Conservation (phyloP, 75 land plant genomes). For the Cryptomeria japonica region DNA sequence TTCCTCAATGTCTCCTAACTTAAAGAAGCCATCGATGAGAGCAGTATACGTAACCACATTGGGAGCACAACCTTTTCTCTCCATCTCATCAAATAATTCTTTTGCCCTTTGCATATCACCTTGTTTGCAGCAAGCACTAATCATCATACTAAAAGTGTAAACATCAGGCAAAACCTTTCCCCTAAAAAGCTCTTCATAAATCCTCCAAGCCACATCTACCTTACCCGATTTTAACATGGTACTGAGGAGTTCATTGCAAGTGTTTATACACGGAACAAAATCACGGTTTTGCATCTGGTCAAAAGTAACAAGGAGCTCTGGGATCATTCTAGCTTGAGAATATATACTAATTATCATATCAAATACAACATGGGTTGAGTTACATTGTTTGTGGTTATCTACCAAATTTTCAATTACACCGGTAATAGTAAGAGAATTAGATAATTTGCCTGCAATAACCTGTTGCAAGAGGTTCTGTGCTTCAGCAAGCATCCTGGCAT, state of each 20-base stretch:
- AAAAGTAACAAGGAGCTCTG: conserved; percentile 27
- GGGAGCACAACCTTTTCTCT: conserved; percentile 31
- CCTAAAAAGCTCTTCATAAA: conserved; percentile 21
- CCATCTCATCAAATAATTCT: conserved; percentile 37
- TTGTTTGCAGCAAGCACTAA: conserved; percentile 40
- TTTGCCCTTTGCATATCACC: conserved; percentile 35
- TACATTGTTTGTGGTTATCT: not conserved
- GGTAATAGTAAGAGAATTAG: conserved; percentile 9
- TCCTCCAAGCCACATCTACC: conserved; percentile 26
- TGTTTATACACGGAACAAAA: conserved; percentile 20
- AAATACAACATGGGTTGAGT: conserved; percentile 7
- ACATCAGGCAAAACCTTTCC: conserved; percentile 26
- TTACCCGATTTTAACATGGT: conserved; percentile 23
- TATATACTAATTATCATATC: conserved; percentile 38
- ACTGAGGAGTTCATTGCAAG: conserved; percentile 33
- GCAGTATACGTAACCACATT: conserved; percentile 68
- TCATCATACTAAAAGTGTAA: conserved; percentile 46
- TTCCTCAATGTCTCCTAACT: conserved; percentile 31
- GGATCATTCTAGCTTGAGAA: conserved; percentile 15
- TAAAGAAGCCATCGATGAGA: conserved; percentile 55
- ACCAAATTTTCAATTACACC: not conserved
- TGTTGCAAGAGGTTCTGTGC: conserved; percentile 24
- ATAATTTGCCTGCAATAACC: conserved; percentile 18
- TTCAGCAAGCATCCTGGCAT: conserved; percentile 9
- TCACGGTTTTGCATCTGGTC: conserved; percentile 29